Evolutionary conservation across 208 protist genomes (phyloP).

Genomic region (Angomonas deanei): DNA sequence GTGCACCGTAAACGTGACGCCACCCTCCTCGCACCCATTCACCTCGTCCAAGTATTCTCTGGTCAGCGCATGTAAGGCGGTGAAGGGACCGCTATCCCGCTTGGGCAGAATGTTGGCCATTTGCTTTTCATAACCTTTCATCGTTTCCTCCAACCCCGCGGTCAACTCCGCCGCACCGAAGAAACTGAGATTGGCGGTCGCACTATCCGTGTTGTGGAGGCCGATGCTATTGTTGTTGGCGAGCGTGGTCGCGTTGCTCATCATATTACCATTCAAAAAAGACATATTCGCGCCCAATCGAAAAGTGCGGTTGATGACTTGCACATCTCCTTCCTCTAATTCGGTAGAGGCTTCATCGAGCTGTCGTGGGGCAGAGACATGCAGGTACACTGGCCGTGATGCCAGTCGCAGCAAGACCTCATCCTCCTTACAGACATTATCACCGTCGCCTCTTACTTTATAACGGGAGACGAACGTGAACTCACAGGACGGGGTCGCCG

Average conservation of each 20-base stretch:
- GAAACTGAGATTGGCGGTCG: neutral
- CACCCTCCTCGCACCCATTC: conserved; percentile 65
- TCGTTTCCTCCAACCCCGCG: conserved; percentile 1
- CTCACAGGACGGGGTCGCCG: conserved; percentile 36
- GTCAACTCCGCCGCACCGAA: neutral
- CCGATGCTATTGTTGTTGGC: too few species aligned
- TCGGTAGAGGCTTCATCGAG: conserved; percentile 12
- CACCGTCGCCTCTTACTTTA: conserved; percentile 70
- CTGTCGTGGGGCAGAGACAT: conserved; percentile 36
- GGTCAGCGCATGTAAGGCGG: conserved; percentile 23
- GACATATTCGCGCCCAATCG: conserved; percentile 22
- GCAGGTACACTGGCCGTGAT: conserved; percentile 47
- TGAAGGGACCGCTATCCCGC: too few species aligned
- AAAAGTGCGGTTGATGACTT: conserved; percentile 35
- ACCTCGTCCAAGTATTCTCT: conserved; percentile 56
- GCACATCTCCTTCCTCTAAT: conserved; percentile 12
- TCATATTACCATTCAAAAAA: neutral
- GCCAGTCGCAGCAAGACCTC: conserved; percentile 55
- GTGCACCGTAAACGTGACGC: conserved; percentile 53
- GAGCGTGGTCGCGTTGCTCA: neutral
- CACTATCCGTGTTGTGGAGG: too few species aligned
- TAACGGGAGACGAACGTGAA: conserved; percentile 66
- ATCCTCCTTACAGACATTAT: conserved; percentile 49
- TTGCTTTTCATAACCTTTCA: neutral
- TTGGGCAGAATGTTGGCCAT: too few species aligned